Percentiles rank a stretch among this genome's conserved stretches.
These are phyloP conservation scores for Fusarium anthophilum DNA, from an alignment of 2,329 filamentous ascomycete species.

Conservation along the genomic window DNA sequence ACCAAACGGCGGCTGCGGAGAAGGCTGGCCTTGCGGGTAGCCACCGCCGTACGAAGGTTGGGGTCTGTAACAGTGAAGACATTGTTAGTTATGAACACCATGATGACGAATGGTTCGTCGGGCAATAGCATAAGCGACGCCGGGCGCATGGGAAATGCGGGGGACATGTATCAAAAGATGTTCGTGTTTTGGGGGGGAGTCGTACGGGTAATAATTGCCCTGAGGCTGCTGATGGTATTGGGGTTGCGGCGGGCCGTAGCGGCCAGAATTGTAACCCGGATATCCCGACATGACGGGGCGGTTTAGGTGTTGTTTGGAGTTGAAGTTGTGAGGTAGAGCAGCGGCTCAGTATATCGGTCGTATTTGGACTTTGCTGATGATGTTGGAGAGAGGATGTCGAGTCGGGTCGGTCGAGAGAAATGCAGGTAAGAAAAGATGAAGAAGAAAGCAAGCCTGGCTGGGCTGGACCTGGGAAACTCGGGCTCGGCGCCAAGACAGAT, in stretches of 20 bases:
- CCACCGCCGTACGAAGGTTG: constrained; percentile 58
- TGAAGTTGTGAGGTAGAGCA: neutral
- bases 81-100: constrained; percentile 32
- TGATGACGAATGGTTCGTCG: neutral
- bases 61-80: constrained; percentile 45
- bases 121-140: constrained; percentile 12
- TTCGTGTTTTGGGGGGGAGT: constrained; percentile 34
- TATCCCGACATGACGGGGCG: constrained; percentile 68
- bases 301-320: neutral
- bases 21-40: constrained; percentile 57
- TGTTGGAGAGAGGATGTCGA: constrained; percentile 9
- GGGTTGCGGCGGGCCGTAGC: constrained; percentile 49
- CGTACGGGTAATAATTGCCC: constrained; percentile 62
- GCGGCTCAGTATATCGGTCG: neutral
- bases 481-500: constrained; percentile 32
- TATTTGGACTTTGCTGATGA: neutral
- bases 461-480: constrained; percentile 22
- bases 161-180: constrained; percentile 2
- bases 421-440: constrained; percentile 17
- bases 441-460: neutral
- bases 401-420: constrained; percentile 22
- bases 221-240: constrained; percentile 46
- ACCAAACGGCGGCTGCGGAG: constrained; percentile 59
- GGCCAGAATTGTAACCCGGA: constrained; percentile 63
- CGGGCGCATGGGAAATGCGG: constrained; percentile 20